Evolutionary conservation across 2,329 filamentous ascomycete genomes (phyloP).

Genomic region (Pseudocercospora eumusae): DNA sequence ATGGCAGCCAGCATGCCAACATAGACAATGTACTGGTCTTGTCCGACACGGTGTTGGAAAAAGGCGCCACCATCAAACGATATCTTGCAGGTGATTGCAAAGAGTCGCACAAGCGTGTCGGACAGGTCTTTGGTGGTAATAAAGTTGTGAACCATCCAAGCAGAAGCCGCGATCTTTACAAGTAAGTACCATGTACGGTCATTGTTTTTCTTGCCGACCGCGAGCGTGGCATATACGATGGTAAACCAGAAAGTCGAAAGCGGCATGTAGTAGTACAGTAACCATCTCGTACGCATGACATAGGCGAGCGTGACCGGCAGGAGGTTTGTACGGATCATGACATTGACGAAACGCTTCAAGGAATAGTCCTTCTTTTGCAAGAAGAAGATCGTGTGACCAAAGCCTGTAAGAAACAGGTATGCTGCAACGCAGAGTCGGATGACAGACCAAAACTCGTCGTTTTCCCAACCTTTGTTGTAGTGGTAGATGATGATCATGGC

Average conservation of each 20-base stretch:
- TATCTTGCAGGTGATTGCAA: conserved; percentile 50
- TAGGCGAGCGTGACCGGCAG: conserved; percentile 57
- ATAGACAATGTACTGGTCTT: conserved; percentile 60
- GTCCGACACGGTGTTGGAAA: conserved; percentile 51
- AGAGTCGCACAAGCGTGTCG: conserved; percentile 44
- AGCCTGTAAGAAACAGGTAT: conserved; percentile 65
- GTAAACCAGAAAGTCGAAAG: conserved; percentile 65
- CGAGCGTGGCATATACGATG: conserved; percentile 57
- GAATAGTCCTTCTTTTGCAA: conserved; percentile 60
- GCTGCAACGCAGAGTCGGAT: conserved; percentile 57
- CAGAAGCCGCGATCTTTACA: conserved; percentile 53
- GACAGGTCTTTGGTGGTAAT: conserved; percentile 46
- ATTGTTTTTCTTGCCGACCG: conserved; percentile 48
- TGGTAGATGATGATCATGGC: conserved; percentile 58
- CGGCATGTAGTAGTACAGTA: conserved; percentile 61
- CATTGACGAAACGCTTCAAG: conserved; percentile 52
- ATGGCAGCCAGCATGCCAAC: conserved; percentile 57
- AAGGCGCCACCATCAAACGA: conserved; percentile 54
- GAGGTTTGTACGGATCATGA: conserved; percentile 61
- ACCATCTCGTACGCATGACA: conserved; percentile 58
- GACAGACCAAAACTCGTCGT: conserved; percentile 57
- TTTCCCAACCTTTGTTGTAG: conserved; percentile 57
- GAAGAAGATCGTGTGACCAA: conserved; percentile 63
- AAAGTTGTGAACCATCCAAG: conserved; percentile 44
- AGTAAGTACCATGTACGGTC: conserved; percentile 47